Evolutionary conservation across 352 stramenopile genomes (phyloP).

Genomic region (Globisporangium polare): DNA sequence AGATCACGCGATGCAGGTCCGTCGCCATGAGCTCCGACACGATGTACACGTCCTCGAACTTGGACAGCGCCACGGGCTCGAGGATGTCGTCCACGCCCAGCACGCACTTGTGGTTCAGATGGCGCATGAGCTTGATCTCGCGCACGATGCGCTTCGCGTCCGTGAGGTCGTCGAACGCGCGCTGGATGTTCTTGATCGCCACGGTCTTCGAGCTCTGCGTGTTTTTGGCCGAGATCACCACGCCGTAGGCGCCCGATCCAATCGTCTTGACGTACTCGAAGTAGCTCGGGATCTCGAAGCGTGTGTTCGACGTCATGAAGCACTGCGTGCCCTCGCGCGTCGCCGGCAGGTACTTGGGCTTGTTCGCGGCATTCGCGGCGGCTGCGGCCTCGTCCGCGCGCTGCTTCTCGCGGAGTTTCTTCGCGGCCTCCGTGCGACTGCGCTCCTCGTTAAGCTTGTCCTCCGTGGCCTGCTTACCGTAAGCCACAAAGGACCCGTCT

Average conservation of each 20-base stretch:
- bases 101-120: constrained; percentile 90
- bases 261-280: constrained; percentile 87
- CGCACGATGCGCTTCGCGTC: constrained; percentile 99
- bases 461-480: constrained; percentile 72
- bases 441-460: constrained; percentile 69
- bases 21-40: constrained; percentile 90
- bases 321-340: constrained; percentile 65
- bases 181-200: constrained; percentile 94
- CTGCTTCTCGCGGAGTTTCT: constrained; percentile 75
- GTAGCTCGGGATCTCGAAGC: constrained; percentile 73
- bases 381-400: constrained; percentile 58
- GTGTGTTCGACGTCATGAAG: constrained; percentile 83
- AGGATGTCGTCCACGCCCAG: constrained; percentile 79
- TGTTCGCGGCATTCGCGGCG: constrained; percentile 62
- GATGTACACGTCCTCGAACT: constrained; percentile 90
- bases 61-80: constrained; percentile 50
- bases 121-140: constrained; percentile 93
- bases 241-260: constrained; percentile 88
- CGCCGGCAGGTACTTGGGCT: constrained; percentile 79
- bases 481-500: constrained; percentile 75
- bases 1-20: constrained; percentile 88
- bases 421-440: constrained; percentile 63
- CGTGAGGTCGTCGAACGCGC: constrained; percentile 96
- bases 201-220: constrained; percentile 35
- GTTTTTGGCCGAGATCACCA: constrained; percentile 83